Percentiles rank a stretch among this genome's conserved stretches.
phyloP scores from a whole-genome alignment of 1,284 basidiomycete genomes.

The Melampsora abietis-canadensis region DNA sequence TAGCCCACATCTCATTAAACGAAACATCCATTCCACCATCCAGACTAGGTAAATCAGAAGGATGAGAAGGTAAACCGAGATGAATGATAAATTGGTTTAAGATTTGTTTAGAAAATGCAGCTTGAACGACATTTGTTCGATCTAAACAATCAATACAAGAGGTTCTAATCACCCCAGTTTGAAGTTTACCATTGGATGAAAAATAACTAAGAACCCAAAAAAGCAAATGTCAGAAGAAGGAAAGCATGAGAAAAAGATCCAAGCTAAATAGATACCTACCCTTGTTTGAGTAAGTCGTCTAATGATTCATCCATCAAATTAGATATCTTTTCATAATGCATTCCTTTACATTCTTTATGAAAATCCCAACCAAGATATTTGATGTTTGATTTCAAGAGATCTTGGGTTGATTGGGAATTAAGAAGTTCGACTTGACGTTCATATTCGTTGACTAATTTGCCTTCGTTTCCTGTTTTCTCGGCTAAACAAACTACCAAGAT shows the following conservation, averaged over 20 bases:
- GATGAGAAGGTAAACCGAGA: constrained; percentile 16
- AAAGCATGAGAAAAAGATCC: not conserved
- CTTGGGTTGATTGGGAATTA: constrained; percentile 13
- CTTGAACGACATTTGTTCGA: constrained; percentile 76
- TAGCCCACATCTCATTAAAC: constrained; percentile 78
- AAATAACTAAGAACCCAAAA: constrained; percentile 4
- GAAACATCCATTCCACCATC: constrained; percentile 55
- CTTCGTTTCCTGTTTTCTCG: constrained; percentile 34
- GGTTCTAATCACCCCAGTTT: constrained; percentile 53
- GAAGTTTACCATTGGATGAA: constrained; percentile 14
- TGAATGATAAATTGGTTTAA: constrained; percentile 41
- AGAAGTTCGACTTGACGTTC: constrained; percentile 14
- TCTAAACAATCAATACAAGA: constrained; percentile 84
- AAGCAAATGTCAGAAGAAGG: constrained; percentile 24
- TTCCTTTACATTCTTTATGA: constrained; percentile 89
- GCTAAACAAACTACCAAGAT: constrained; percentile 30
- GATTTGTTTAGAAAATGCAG: constrained; percentile 50
- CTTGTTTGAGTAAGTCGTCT: constrained; percentile 68
- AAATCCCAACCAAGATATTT: constrained; percentile 97
- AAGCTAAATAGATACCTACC: constrained; percentile 56
- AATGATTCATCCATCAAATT: constrained; percentile 74
- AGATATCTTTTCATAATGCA: constrained; percentile 85
- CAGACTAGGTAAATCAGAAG: not conserved
- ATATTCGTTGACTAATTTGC: constrained; percentile 21
- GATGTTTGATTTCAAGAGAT: constrained; percentile 63